Percentiles rank a stretch among this genome's conserved stretches.
These are phyloP conservation scores for Kwoniella heveanensis DNA, from an alignment of 768 basidiomycete genomes.

Conservation along the genomic window DNA sequence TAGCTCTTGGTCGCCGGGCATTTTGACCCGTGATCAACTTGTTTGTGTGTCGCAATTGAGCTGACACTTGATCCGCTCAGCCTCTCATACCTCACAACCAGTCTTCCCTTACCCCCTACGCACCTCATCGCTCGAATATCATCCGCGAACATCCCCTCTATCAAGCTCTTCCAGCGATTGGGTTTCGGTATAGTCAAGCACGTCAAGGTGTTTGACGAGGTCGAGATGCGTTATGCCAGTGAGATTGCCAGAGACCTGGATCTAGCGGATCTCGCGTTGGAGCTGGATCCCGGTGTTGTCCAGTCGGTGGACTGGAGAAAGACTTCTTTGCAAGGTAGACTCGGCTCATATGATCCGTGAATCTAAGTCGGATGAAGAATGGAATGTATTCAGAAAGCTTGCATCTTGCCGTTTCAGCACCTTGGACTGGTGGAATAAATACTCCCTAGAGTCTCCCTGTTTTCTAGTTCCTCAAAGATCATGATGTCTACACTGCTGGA, in stretches of 20 bases:
- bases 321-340: constrained; percentile 23
- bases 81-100: constrained; percentile 57
- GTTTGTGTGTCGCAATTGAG: no score
- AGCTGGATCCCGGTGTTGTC: neutral
- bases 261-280: neutral
- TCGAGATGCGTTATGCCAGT: constrained; percentile 68
- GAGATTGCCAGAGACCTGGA: constrained; percentile 2
- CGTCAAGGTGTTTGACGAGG: constrained; percentile 76
- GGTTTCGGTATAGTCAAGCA: constrained; percentile 72
- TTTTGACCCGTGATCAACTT: no score
- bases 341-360: constrained; percentile 31
- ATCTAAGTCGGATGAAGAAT: neutral
- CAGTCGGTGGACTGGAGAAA: constrained; percentile 15
- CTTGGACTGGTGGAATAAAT: no score
- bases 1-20: no score
- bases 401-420: no score
- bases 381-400: no score
- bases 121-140: constrained; percentile 72
- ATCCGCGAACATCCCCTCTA: constrained; percentile 69
- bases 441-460: no score
- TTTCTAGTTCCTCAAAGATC: no score
- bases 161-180: constrained; percentile 71
- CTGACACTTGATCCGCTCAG: constrained; percentile 54
- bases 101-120: constrained; percentile 55
- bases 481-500: no score